Base-by-base conservation (phyloP, 257 asterid species). In the Nyctanthes arbortristis region DNA sequence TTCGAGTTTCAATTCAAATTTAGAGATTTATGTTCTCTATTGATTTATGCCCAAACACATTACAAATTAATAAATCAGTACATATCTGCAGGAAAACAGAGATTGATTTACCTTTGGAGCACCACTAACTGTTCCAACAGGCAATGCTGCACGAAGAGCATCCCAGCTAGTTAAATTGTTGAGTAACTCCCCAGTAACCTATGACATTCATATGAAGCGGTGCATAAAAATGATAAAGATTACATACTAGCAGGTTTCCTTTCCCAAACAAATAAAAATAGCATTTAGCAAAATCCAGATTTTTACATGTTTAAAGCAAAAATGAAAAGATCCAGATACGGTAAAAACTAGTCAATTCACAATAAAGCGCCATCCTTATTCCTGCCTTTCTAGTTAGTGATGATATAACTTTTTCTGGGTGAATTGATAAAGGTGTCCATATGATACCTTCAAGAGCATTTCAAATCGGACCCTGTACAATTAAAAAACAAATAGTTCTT, bases 81-180 rank as follows among this genome's bases (percentile, higher is more conserved):
- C 0, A 33, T 16, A 11, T 56, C 39, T 3, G 29, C 37, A n/a
- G 37, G 47, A 69, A 71, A 63, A 47, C 65, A 62, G 68, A 66
- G 68, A 63, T 43, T 36, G 68, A 70, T 69, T 75, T 72, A 93
- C 99, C 97, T 94, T 94, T 68, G 99, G 99, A 35, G 99, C 99
- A 74, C 99, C 99, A 72, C 99, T 91, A 76, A 94, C 99, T 58
- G 99, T 94, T 74, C 99, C 99, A 32, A 94, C 99, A 25, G 97
- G 99, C 78, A 94, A 82, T 54, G 99, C 99, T 30, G 99, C 92
- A 43, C 97, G 95, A 54, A 94, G 85, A 74, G 87, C 97, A 64
- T 94, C 99, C 99, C 99, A 94, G 82, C 96, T 82, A 57, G 87
- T 91, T 80, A 91, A 84, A 72, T 85, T 67, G 74, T 88, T 80